Base-by-base conservation (phyloP, 2,329 filamentous ascomycete genomes). In the Colletotrichum costaricense region DNA sequence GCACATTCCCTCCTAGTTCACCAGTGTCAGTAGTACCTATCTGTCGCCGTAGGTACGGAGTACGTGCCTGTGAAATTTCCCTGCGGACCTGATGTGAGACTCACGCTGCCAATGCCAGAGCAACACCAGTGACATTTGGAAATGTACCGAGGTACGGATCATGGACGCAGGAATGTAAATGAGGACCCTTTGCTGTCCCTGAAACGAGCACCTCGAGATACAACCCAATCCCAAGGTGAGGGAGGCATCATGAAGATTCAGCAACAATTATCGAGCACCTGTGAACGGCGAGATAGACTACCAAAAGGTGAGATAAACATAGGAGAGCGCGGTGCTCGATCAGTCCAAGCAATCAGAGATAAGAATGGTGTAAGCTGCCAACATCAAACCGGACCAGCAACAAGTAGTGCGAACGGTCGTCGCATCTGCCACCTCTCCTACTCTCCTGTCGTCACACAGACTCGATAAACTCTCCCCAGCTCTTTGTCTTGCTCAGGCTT, bases 321-420 rank as follows among this genome's bases (percentile, higher is more conserved):
- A n/a, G 58, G 14, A 35, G 42, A 19, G 38, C 35, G 28, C 35
- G 7, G 35, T 62, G 16, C n/a, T 22, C 59, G 16, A 28, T 33
- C 52, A 33, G 28, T 64, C 52, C n/a, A 58, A 57, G 56, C 16
- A 22, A 26, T 38, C n/a, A 58, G 28, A 55, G 38, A 69, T 52
- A 52, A 49, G 60, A 28, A 42, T 65, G 30, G 60, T 56, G 67
- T 28, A 52, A 38, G 52, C 59, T 24, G 64, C 57, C 46, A 54
- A 68, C 65, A 68, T 63, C 46, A 49, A 69, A 52, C 52, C 19
- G 35, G 60, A 66, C 67, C 60, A 69, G 62, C 52, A 64, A 57
- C 67, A 64, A 56, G 28, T 26, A 63, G 59, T 30, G 52, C 60
- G 35, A 64, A 64, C 26, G 52, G 49, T 19, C 59, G 52, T 49